These are phyloP conservation scores for Penicillium sp. DNA, from an alignment of 2,329 filamentous ascomycete species.

Conservation along the genomic window DNA sequence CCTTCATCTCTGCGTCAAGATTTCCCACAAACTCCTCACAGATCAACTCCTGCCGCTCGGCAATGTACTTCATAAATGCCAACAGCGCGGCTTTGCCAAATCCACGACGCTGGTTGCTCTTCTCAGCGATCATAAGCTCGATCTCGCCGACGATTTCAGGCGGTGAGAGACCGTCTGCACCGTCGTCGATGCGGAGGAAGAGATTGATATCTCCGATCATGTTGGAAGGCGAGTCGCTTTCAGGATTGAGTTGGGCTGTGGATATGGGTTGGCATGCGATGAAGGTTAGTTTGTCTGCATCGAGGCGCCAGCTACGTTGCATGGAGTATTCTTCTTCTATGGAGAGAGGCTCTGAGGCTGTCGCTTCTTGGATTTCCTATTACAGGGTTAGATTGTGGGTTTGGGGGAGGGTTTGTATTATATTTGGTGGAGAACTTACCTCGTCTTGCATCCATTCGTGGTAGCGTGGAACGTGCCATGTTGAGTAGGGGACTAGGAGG, in stretches of 20 bases:
- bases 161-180: constrained; percentile 40
- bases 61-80: constrained; percentile 68
- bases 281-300: constrained; percentile 86
- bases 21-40: constrained; percentile 53
- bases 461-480: constrained; percentile 77
- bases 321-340: constrained; percentile 84
- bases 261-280: constrained; percentile 68
- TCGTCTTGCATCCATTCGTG: constrained; percentile 90
- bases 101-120: constrained; percentile 58
- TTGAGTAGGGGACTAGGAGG: constrained; percentile 79
- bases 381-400: not conserved
- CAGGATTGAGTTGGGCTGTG: constrained; percentile 29
- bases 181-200: constrained; percentile 66
- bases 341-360: constrained; percentile 80
- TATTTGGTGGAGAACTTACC: constrained; percentile 35
- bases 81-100: constrained; percentile 64
- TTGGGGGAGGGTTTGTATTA: not conserved
- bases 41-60: constrained; percentile 53
- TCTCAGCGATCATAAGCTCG: constrained; percentile 79
- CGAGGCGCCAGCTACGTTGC: constrained; percentile 80
- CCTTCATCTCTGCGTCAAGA: constrained; percentile 6
- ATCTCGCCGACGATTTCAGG: constrained; percentile 64
- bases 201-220: constrained; percentile 79
- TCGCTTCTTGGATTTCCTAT: constrained; percentile 71
- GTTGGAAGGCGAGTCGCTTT: constrained; percentile 51